Base-by-base conservation (phyloP, 805 yeast genomes). In the Kregervanrija fluxuum region DNA sequence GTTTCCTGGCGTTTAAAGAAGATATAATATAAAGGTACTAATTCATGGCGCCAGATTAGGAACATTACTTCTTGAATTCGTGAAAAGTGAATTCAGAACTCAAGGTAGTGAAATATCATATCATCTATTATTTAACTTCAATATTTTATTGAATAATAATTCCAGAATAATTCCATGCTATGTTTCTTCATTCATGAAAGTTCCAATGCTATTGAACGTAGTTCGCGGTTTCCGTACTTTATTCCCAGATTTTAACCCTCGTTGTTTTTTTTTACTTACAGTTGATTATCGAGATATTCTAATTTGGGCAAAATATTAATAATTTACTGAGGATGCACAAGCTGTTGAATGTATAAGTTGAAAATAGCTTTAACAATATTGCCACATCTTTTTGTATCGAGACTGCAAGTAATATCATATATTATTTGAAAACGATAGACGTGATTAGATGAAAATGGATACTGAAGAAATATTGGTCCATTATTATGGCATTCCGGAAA, bases 401-500 rank as follows among this genome's bases (percentile, higher is more conserved):
- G 49, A 80, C 86, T 0, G 76, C 85, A 0, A 57, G 73, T 4
- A 79, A 80, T 55, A 59, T 80, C 22, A 68, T 80, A 11, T 85
- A 80, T 39, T 80, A 80, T 51, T 35, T 81, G 35, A 66, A 65
- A 41, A 62, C 81, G 0, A 68, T 81, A 58, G 62, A 34, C 67
- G 75, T 51, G 74, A 17, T 52, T 80, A 46, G 65, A 67, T 32
- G 55, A 58, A 0, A 64, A 60, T 16, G 86, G 83, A 0, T 44
- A 61, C 13, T 81, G 86, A 86, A 62, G 80, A 28, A 80, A 81
- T 54, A 75, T 79, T 55, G 89, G 89, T 0, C 88, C 87, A 0
- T 61, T 81, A 37, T 61, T 79, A 42, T 81, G 89, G 89, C 91
- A 84, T 60, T 79, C 72, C 55, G 89, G 82, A 52, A 74, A 73